Evolutionary conservation across 192 early-diverging fungal genomes (phyloP), one percentile per base, ranked within the genome.

Genomic region (Podochytrium sp.): DNA sequence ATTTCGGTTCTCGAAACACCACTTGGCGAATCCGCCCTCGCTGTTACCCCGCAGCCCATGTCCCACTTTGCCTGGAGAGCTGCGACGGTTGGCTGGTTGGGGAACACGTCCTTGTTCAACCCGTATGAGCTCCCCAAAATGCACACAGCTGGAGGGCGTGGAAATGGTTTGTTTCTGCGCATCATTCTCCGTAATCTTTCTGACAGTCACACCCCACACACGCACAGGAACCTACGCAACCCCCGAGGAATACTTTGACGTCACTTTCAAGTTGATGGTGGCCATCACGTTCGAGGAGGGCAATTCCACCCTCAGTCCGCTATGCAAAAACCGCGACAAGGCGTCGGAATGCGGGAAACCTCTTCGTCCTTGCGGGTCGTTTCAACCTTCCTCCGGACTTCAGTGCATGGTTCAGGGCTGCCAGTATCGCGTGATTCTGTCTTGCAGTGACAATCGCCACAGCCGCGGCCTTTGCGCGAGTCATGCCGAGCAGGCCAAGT

Each of bases 281-380:
- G 77, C 61, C 25, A 75, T 78, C 58, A 78, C 74, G 34, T 78
- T 78, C 32, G 53, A 77, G 29, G 66, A 78, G 0, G 77, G 77
- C 34, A 78, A 78, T 41, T 56, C 16, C 25, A 70, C 77, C 29
- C 41, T 78, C 7, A 79, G 41, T 55, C 62, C 77, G 30, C 16
- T 58, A 2, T 78, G 77, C 55, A 43, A 34, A 16, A 30, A 41
- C 10, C 49, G 53, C 5, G 65, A 79, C 10, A 43, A 66, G 4
- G 33, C 39, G 7, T 76, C 30, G 42, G 77, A 79, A 58, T 78
- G 77, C 43, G 77, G 65, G 23, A 76, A 77, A 58, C 66, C 74
- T 12, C 59, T 78, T 49, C 76, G 77, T 51, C 52, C 76, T 42
- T 23, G 23, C 20, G 33, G 57, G 6, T 30, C 29, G 2, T 42